phyloP scores from a whole-genome alignment of 2,329 filamentous ascomycete species.

The Paraphaeosphaeria sporulosa region DNA sequence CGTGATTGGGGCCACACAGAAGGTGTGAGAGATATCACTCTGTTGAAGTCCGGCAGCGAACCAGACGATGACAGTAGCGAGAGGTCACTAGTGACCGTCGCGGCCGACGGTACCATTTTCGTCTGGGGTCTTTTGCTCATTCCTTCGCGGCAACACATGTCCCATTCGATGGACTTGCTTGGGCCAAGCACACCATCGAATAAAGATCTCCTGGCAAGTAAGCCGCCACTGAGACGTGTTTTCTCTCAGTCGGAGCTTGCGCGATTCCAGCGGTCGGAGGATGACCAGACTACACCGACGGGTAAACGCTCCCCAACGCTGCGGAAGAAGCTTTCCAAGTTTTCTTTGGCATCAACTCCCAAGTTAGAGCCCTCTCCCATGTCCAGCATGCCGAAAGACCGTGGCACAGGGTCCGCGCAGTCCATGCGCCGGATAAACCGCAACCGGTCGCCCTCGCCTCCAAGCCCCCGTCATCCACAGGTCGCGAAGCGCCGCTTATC shows the following conservation, averaged over 20 bases:
- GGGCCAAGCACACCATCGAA: constrained; percentile 41
- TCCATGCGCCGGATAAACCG: constrained; percentile 37
- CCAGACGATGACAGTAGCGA: constrained; percentile 57
- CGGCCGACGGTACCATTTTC: constrained; percentile 60
- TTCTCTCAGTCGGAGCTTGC: constrained; percentile 87
- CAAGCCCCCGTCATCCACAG: constrained; percentile 46
- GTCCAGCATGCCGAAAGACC: constrained; percentile 33
- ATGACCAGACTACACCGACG: constrained; percentile 47
- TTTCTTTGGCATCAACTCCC: constrained; percentile 56
- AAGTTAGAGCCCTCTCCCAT: constrained; percentile 54
- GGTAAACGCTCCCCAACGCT: constrained; percentile 59
- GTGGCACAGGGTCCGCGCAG: constrained; percentile 24
- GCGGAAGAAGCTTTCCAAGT: constrained; percentile 63
- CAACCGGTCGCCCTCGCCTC: constrained; percentile 54
- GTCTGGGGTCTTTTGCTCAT: constrained; percentile 51
- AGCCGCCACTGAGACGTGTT: constrained; percentile 82
- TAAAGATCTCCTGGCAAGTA: constrained; percentile 49
- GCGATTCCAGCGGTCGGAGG: constrained; percentile 69
- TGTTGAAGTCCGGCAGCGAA: constrained; percentile 57
- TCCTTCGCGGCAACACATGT: constrained; percentile 39
- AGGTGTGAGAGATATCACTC: constrained; percentile 83
- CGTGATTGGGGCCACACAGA: constrained; percentile 96
- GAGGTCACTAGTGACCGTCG: constrained; percentile 56
- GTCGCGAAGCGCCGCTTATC: constrained; percentile 55
- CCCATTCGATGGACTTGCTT: constrained; percentile 49